A percentile compares a stretch with the other conserved stretches of the same genome.
These are phyloP conservation scores for Cryptococcus deneoformans DNA, from an alignment of 1,284 basidiomycete species.

Conservation along the genomic window DNA sequence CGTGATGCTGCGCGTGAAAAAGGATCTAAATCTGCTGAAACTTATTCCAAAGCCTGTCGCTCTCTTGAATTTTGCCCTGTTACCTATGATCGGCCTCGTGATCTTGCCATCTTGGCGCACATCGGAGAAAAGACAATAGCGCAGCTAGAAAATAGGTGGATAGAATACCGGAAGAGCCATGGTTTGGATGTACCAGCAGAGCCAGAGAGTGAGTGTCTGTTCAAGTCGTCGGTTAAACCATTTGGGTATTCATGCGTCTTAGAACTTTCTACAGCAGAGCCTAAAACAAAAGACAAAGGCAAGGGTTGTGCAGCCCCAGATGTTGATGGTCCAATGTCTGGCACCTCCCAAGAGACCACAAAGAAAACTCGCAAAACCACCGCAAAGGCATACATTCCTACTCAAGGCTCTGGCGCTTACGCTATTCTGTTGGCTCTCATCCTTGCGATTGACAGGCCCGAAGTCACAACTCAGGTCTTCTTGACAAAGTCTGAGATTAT, in stretches of 20 bases:
- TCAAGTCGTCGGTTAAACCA: no score
- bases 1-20: constrained; percentile 37
- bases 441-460: constrained; percentile 30
- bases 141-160: constrained; percentile 37
- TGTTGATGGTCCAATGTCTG: background rate
- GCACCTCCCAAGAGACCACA: background rate
- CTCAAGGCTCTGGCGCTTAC: constrained; percentile 39
- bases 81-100: constrained; percentile 33
- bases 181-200: constrained; percentile 19
- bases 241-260: no score
- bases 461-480: constrained; percentile 28
- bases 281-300: constrained; percentile 12
- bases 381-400: constrained; percentile 39
- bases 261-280: background rate
- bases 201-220: constrained; percentile 22
- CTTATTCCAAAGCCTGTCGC: constrained; percentile 38
- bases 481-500: constrained; percentile 43
- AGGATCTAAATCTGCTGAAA: constrained; percentile 36
- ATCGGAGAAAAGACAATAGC: constrained; percentile 43
- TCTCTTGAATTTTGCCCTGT: constrained; percentile 43
- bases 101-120: constrained; percentile 34
- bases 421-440: constrained; percentile 45
- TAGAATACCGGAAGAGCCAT: constrained; percentile 33
- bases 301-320: constrained; percentile 9
- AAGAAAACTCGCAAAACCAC: constrained; percentile 11